phyloP scores from a whole-genome alignment of 2,329 filamentous ascomycete genomes.

The Diaporthe longicolla region DNA sequence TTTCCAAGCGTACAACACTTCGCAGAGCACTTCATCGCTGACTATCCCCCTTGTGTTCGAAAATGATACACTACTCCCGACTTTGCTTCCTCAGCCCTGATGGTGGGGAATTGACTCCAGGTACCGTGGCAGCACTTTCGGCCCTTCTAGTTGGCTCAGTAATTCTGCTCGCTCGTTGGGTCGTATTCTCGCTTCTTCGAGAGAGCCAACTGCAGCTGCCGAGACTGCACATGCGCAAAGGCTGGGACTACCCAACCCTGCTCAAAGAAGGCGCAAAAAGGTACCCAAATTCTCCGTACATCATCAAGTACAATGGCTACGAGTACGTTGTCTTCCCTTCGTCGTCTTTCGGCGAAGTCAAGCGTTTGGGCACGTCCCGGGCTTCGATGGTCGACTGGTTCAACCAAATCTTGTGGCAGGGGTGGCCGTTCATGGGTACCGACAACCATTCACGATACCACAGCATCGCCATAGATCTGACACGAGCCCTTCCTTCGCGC shows the following conservation, averaged over 20 bases:
- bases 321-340: slow-evolving; percentile 43
- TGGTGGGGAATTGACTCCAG: too few species aligned
- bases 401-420: slow-evolving; percentile 34
- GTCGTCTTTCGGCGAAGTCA: slow-evolving; percentile 43
- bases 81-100: too few species aligned
- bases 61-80: too few species aligned
- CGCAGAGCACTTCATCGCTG: too few species aligned
- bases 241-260: slow-evolving; percentile 40
- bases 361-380: slow-evolving; percentile 31
- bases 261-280: slow-evolving; percentile 38
- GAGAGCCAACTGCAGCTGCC: slow-evolving; percentile 19
- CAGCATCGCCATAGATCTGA: slow-evolving; percentile 39
- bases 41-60: too few species aligned
- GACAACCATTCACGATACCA: slow-evolving; percentile 39
- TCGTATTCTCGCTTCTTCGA: neutral
- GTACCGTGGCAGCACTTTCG: too few species aligned
- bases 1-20: too few species aligned
- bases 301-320: slow-evolving; percentile 40
- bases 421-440: slow-evolving; percentile 42
- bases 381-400: slow-evolving; percentile 43
- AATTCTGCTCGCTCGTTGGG: neutral
- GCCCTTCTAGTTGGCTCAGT: too few species aligned
- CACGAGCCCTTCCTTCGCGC: slow-evolving; percentile 40
- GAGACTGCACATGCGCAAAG: slow-evolving; percentile 20
- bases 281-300: slow-evolving; percentile 41